phyloP scores from a whole-genome alignment of 257 asterid species.

The Misopates orontium region DNA sequence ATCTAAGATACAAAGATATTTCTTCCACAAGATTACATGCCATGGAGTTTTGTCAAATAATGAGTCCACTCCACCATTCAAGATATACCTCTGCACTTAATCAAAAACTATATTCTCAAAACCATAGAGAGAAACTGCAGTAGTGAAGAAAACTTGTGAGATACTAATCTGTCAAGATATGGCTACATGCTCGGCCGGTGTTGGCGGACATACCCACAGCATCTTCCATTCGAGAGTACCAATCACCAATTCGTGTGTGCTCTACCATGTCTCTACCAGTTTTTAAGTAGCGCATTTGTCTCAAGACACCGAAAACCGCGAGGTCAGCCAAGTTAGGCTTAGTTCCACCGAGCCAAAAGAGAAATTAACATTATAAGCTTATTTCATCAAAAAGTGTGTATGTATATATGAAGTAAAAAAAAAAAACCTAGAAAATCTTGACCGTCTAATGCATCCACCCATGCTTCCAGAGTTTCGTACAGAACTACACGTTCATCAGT shows the following conservation, averaged over 20 bases:
- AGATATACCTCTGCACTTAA: too few relatives aligned
- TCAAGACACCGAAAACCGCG: slow-evolving; percentile 83
- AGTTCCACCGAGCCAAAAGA: slow-evolving; percentile 60
- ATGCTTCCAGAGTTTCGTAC: slow-evolving; percentile 90
- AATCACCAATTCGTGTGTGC: slow-evolving; percentile 79
- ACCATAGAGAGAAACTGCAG: too few relatives aligned
- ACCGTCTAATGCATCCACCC: slow-evolving; percentile 89
- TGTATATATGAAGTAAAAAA: not conserved
- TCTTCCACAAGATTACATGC: too few relatives aligned
- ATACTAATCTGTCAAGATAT: too few relatives aligned
- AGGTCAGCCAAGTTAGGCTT: slow-evolving; percentile 91
- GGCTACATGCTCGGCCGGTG: too few relatives aligned
- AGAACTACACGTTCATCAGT: slow-evolving; percentile 83
- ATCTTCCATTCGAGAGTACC: slow-evolving; percentile 87
- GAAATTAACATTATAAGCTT: slow-evolving; percentile 14
- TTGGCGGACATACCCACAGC: slow-evolving; percentile 68
- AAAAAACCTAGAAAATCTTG: slow-evolving; percentile 79
- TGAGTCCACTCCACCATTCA: too few relatives aligned
- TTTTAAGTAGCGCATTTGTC: slow-evolving; percentile 85
- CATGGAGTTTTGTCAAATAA: too few relatives aligned
- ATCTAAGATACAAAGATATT: too few relatives aligned
- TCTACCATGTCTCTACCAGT: slow-evolving; percentile 93
- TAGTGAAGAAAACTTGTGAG: too few relatives aligned
- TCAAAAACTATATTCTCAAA: too few relatives aligned
- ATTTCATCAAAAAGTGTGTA: not conserved